Base-by-base conservation (phyloP, 1,284 basidiomycete genomes). In the Ustilago trichophora region DNA sequence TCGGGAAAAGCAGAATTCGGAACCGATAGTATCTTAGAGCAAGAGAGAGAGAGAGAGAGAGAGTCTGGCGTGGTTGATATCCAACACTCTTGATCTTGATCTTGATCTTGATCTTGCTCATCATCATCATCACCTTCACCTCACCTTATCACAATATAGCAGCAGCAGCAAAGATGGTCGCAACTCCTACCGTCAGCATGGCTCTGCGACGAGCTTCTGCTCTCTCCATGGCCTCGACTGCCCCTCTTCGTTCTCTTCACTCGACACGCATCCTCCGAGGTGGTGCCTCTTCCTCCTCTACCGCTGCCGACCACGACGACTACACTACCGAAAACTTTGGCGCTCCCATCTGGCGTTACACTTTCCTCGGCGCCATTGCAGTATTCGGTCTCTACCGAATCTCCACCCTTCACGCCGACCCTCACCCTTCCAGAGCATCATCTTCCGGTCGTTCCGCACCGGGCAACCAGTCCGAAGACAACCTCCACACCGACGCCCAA, bases 271-370 rank as follows among this genome's bases (percentile, higher is more conserved):
- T 54, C 48, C 41, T 53, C 29, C 56, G 49, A 12, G 66, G 32
- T 13, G 48, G 40, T 32, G 48, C 59, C 31, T 48, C 58, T 6
- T 64, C 65, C 33, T 48, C 59, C 16, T 43, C 58, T 19, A 19
- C 47, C 24, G 21, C 54, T 22, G 43, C 51, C 22, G 66, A 55
- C 27, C 59, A 63, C 16, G 36, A 69, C 16, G 66, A 64, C 19
- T 69, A 56, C 33, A 60, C 66, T 3, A 33, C 41, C 52, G 66
- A 69, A 19, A 59, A 52, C 51, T 76, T 76, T 56, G 53, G 54
- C 44, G 52, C 69, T 31, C 72, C 74, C 54, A 64, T 75, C 55
- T 76, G 72, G 74, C 72, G 74, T 24, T 72, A 72, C 58, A 71
- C 72, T 1, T 41, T 75, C 49, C 33, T 73, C 9, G 54, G 60